A percentile compares a stretch with the other conserved stretches of the same genome.
These are phyloP conservation scores for Terfezia boudieri DNA, from an alignment of 495 filamentous ascomycete genomes.

Conservation along the genomic window DNA sequence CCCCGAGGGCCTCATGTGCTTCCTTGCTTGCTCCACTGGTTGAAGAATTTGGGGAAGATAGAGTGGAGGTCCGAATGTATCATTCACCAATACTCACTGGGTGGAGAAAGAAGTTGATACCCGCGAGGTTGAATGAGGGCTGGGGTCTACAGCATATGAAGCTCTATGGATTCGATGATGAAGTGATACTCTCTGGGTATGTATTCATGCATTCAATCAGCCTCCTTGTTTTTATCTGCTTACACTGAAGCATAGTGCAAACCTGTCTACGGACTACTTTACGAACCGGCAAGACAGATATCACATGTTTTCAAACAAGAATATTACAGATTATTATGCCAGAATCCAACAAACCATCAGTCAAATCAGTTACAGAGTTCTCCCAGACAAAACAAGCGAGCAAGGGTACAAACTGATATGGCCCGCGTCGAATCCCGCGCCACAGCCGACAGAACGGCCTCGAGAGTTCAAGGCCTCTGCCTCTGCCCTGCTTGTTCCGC, in stretches of 20 bases:
- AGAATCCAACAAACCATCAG: slow-evolving; percentile 53
- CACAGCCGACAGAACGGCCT: slow-evolving; percentile 47
- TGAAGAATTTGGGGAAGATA: slow-evolving; percentile 54
- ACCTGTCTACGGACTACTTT: slow-evolving; percentile 87
- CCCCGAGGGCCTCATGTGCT: slow-evolving; percentile 69
- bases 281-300: slow-evolving; percentile 89
- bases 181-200: slow-evolving; percentile 82
- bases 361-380: slow-evolving; percentile 58
- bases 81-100: slow-evolving; percentile 94
- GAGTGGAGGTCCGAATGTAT: slow-evolving; percentile 92
- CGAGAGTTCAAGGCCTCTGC: slow-evolving; percentile 44
- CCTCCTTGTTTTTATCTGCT: too few relatives aligned
- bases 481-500: slow-evolving; percentile 36
- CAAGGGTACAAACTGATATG: slow-evolving; percentile 54
- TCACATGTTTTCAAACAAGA: slow-evolving; percentile 61
- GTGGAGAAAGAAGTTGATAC: slow-evolving; percentile 56
- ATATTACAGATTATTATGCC: slow-evolving; percentile 64
- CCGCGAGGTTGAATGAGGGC: slow-evolving; percentile 82
- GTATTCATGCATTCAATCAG: slow-evolving; percentile 7
- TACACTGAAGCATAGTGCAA: slow-evolving; percentile 33
- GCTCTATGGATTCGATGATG: slow-evolving; percentile 87
- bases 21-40: slow-evolving; percentile 68
- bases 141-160: slow-evolving; percentile 99
- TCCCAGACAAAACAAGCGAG: slow-evolving; percentile 31
- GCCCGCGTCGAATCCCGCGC: slow-evolving; percentile 51